phyloP scores from a whole-genome alignment of 345 rosid genomes.

The Camelina laxa region DNA sequence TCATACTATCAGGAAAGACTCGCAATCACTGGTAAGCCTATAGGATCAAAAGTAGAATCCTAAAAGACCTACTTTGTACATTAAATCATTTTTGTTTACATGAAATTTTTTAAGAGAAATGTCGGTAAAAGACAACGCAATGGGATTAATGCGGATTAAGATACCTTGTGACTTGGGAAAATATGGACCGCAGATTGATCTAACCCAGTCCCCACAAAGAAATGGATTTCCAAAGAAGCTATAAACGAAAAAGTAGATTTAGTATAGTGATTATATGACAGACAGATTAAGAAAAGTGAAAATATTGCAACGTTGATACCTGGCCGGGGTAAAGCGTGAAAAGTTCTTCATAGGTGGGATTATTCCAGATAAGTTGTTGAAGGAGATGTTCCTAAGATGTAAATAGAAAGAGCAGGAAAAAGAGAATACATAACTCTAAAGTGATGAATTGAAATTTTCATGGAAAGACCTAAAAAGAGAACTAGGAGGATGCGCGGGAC shows the following conservation, averaged over 20 bases:
- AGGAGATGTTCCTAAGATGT: slow-evolving; percentile 69
- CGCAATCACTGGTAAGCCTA: too few species aligned
- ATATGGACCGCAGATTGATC: slow-evolving; percentile 71
- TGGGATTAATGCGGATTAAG: not conserved
- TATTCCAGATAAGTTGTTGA: slow-evolving; percentile 85
- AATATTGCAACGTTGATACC: slow-evolving; percentile 49
- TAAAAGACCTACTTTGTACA: too few species aligned
- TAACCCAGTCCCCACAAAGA: slow-evolving; percentile 85
- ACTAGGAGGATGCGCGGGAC: slow-evolving; percentile 28
- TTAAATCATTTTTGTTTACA: too few species aligned
- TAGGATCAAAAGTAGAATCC: too few species aligned
- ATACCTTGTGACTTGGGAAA: slow-evolving; percentile 64
- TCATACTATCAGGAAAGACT: too few species aligned
- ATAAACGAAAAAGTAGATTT: slow-evolving; percentile 7
- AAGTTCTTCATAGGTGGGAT: slow-evolving; percentile 70
- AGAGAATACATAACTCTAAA: too few species aligned
- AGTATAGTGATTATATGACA: not conserved
- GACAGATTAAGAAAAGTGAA: not conserved
- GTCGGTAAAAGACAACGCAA: not conserved
- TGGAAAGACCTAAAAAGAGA: too few species aligned
- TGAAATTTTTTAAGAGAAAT: not conserved
- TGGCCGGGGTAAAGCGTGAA: slow-evolving; percentile 60
- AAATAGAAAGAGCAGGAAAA: not conserved
- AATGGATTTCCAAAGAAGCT: slow-evolving; percentile 83
- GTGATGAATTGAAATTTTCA: not conserved